Base-by-base conservation (phyloP, 208 protist species). In the Wallacemonas collosoma region DNA sequence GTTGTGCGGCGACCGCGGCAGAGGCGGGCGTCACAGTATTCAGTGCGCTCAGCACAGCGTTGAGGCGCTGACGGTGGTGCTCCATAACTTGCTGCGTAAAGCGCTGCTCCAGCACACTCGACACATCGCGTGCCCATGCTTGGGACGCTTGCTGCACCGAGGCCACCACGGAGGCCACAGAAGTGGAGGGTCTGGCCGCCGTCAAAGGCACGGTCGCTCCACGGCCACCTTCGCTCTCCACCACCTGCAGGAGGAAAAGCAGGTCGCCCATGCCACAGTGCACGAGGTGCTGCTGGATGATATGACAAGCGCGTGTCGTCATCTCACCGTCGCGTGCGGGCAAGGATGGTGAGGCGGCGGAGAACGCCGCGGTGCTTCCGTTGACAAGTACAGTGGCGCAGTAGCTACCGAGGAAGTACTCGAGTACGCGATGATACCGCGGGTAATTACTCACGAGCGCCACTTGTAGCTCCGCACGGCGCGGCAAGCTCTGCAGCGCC, bases 21-120 rank as follows among this genome's bases (percentile, higher is more conserved):
- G 73, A 82, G 40, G 66, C 74, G 14, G 89, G 87, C 47, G 78
- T 67, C 35, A 89, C 54, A 36, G 64, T 71, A 1, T 73, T 71
- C 8, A 95, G 72, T 26, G 68, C 79, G 26, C 56, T 58, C 45
- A 91, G 60, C 9, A 91, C 72, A 39, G 72, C 66, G 45, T 81
- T 61, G 35, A 95, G 58, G 15, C 78, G 72, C 71, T 90, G 84
- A 9, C 81, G 80, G 45, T 95, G 90, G n/a, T 83, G 85, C 54
- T 93, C 82, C 68, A 87, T 80, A 15, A 91, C 73, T 47, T 90
- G 81, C 45, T 69, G 74, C 44, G 65, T 50, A 60, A 93, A 91
- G n/a, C 82, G 79, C 48, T 84, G 76, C 56, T 81, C 71, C n/a
- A 90, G 73, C 36, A 83, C 80, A 26, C 73, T 70, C 57, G 71